phyloP scores from a whole-genome alignment of 352 stramenopile species.

The Globisporangium camurandrum region DNA sequence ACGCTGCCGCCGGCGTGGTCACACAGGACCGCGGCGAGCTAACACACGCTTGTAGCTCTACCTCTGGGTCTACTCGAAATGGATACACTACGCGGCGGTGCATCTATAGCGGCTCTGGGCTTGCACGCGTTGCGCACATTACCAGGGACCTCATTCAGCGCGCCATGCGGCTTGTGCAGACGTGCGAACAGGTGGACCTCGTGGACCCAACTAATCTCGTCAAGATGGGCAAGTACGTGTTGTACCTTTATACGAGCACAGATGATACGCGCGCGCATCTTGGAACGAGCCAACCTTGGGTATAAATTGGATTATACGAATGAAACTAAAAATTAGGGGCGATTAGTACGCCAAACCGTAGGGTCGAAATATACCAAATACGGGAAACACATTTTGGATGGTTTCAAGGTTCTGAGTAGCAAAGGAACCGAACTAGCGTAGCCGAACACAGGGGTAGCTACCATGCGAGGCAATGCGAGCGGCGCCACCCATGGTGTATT shows the following conservation, averaged over 20 bases:
- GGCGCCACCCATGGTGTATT: too few relatives aligned
- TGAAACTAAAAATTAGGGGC: too few relatives aligned
- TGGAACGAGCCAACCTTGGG: too few relatives aligned
- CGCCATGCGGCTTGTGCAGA: constrained; percentile 60
- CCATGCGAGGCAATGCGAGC: too few relatives aligned
- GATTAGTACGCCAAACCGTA: too few relatives aligned
- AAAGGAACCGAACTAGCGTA: too few relatives aligned
- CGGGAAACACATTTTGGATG: too few relatives aligned
- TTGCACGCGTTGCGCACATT: constrained; percentile 40
- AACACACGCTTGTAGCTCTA: constrained; percentile 43
- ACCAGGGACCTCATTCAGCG: constrained; percentile 54
- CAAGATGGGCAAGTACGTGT: constrained; percentile 77
- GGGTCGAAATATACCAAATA: too few relatives aligned
- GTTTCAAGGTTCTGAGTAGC: too few relatives aligned
- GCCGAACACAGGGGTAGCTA: too few relatives aligned
- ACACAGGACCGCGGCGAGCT: constrained; percentile 32
- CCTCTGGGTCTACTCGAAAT: constrained; percentile 57
- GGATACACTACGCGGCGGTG: constrained; percentile 40
- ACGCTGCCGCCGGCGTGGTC: constrained; percentile 53
- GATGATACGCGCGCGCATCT: constrained; percentile 83
- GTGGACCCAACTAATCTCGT: constrained; percentile 65
- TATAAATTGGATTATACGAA: too few relatives aligned
- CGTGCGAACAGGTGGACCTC: constrained; percentile 63
- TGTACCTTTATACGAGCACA: constrained; percentile 67
- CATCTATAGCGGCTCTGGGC: constrained; percentile 50